Evolutionary conservation across 1,284 basidiomycete species (phyloP), one percentile per base, ranked within the genome.

Genomic region (Ustilago crameri): DNA sequence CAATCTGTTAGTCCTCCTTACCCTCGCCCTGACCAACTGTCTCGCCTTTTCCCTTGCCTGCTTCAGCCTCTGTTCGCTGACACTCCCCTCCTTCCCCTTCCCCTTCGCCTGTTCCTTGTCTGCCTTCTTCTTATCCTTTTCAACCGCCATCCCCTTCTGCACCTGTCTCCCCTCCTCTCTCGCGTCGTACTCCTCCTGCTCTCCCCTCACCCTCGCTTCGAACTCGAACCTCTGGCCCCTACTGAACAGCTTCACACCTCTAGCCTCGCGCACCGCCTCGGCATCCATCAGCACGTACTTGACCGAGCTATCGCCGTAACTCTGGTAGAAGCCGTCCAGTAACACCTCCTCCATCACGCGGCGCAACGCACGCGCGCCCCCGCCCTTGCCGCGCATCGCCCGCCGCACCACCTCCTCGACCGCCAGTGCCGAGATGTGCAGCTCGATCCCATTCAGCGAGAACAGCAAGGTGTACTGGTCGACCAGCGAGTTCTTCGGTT

Each of bases 381-480:
- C 64, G 7, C 27, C 35, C 5, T 12, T 22, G 5, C 53, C 47
- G 24, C 56, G 49, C 45, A 70, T 40, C 0, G 85, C 85, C 10
- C 75, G 75, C 2, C 78, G 74, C 0, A 86, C 86, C 51, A 87
- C 72, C 8, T 43, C 53, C 4, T 53, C 40, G 15, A 72, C 32
- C 0, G 64, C 62, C 9, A 34, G 37, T 1, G 2, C 18, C 2
- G 64, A 47, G 18, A 67, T 45, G 55, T 61, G 46, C 4, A 83
- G 56, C 12, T 76, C 52, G 22, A 83, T 78, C 1, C 74, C 76
- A 26, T 71, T 76, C 0, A 73, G 17, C 30, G 37, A 22, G 87
- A 88, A 82, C 93, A 96, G 34, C 92, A 86, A 4, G 89, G 89
- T 89, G 79, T 96, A 97, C 82, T 98, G 95, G 43, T 92, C 92